These are phyloP conservation scores for Globisporangium okanoganense DNA, from an alignment of 352 stramenopile species.

Conservation along the genomic window DNA sequence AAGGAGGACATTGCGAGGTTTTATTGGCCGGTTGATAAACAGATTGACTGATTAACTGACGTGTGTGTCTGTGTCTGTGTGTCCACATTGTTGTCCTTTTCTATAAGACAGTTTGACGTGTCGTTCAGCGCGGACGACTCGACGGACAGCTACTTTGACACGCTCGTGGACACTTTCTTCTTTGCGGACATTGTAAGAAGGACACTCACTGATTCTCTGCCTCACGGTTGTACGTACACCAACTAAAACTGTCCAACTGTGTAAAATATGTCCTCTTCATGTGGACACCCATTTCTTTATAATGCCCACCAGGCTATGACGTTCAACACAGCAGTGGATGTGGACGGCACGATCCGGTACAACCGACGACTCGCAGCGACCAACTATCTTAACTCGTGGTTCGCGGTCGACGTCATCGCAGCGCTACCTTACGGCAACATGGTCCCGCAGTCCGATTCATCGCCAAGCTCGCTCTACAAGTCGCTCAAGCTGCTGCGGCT, in stretches of 20 bases:
- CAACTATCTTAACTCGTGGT: slow-evolving; percentile 46
- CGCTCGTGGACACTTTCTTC: slow-evolving; percentile 56
- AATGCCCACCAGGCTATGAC: slow-evolving; percentile 28
- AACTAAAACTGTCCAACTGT: too few species aligned
- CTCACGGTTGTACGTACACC: background rate
- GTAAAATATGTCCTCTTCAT: background rate
- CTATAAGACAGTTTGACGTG: slow-evolving; percentile 43
- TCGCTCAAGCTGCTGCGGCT: slow-evolving; percentile 43
- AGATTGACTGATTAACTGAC: background rate
- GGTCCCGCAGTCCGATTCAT: slow-evolving; percentile 4
- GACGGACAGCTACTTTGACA: slow-evolving; percentile 40
- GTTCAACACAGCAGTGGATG: slow-evolving; percentile 54
- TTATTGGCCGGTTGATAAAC: background rate
- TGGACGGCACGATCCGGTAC: slow-evolving; percentile 46
- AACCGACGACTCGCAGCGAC: slow-evolving; percentile 30
- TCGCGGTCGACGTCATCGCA: slow-evolving; percentile 40
- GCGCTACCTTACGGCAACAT: slow-evolving; percentile 44
- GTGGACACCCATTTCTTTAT: background rate
- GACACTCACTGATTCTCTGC: background rate
- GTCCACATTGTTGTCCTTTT: background rate
- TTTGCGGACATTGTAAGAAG: slow-evolving; percentile 53
- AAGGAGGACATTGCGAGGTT: background rate
- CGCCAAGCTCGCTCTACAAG: slow-evolving; percentile 32
- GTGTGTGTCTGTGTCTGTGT: background rate
- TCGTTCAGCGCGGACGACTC: slow-evolving; percentile 37